These are phyloP conservation scores for Neocatenulostroma microsporum DNA, from an alignment of 2,329 filamentous ascomycete genomes.

Conservation along the genomic window DNA sequence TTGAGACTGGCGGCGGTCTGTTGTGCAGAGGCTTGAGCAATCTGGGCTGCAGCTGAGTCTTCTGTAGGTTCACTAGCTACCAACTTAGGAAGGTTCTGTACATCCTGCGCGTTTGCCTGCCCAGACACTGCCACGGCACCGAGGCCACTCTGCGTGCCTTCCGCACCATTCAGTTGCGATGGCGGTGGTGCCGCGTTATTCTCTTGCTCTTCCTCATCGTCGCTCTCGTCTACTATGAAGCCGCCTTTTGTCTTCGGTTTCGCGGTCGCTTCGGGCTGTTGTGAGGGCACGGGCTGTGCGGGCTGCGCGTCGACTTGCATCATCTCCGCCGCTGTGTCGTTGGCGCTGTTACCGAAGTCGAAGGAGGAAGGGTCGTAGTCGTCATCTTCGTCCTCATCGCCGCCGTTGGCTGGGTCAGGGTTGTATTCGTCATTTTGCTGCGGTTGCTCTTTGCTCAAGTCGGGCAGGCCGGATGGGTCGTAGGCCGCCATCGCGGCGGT, in stretches of 20 bases:
- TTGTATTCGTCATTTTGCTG: constrained; percentile 29
- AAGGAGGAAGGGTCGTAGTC: constrained; percentile 30
- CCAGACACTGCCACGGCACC: constrained; percentile 18
- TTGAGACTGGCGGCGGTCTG: constrained; percentile 24
- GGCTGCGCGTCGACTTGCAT: constrained; percentile 20
- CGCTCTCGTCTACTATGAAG: constrained; percentile 57
- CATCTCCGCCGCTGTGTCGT: not conserved
- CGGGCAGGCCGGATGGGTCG: constrained; percentile 15
- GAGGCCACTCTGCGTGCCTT: constrained; percentile 20
- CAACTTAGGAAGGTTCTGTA: too few species aligned
- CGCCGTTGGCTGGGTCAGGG: constrained; percentile 11
- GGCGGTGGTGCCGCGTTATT: constrained; percentile 15
- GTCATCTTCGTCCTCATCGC: constrained; percentile 25
- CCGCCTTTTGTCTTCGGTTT: constrained; percentile 51
- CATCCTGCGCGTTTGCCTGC: constrained; percentile 40
- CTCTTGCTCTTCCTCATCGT: constrained; percentile 45
- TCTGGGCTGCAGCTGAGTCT: constrained; percentile 29
- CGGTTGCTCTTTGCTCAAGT: constrained; percentile 3
- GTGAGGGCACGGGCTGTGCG: constrained; percentile 34
- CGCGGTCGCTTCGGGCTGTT: constrained; percentile 21
- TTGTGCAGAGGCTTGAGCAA: constrained; percentile 17
- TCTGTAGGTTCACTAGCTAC: constrained; percentile 43
- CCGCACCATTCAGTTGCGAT: constrained; percentile 21
- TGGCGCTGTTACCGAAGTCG: constrained; percentile 14
- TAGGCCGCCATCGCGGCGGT: constrained; percentile 39